Percentiles rank a stretch among this genome's conserved stretches.
Evolutionary conservation across 805 yeast species (phyloP).

Genomic region (Cyberlindnera misumaiensis): DNA sequence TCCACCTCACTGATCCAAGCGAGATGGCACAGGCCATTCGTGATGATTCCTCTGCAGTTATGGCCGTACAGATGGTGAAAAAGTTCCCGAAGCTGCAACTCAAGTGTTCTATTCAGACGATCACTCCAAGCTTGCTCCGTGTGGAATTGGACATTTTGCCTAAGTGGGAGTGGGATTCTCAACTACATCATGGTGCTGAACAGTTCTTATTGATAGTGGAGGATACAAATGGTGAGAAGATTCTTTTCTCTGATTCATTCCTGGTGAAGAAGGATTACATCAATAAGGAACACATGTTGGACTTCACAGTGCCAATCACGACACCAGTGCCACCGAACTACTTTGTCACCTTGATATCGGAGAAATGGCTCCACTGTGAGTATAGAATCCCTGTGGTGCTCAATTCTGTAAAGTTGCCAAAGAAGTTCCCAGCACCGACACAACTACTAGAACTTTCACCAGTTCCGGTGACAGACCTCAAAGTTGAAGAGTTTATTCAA

Average conservation of each 20-base stretch:
- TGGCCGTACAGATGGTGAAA: constrained; percentile 49
- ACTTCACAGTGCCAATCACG: constrained; percentile 58
- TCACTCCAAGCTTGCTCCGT: constrained; percentile 60
- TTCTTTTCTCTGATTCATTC: constrained; percentile 54
- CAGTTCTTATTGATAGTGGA: constrained; percentile 68
- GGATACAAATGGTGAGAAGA: constrained; percentile 74
- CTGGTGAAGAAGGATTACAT: constrained; percentile 43
- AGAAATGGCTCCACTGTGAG: constrained; percentile 79
- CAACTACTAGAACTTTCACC: constrained; percentile 46
- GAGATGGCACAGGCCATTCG: constrained; percentile 80
- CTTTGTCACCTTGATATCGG: constrained; percentile 67
- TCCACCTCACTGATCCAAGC: constrained; percentile 56
- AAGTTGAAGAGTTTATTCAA: constrained; percentile 38
- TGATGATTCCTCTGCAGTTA: constrained; percentile 57
- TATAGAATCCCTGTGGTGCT: constrained; percentile 54
- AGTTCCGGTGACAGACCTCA: constrained; percentile 42
- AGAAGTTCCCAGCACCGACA: constrained; percentile 57
- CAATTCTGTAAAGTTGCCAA: constrained; percentile 47
- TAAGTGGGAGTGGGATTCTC: constrained; percentile 70
- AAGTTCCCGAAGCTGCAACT: constrained; percentile 68
- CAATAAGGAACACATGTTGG: constrained; percentile 49
- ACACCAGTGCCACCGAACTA: constrained; percentile 60
- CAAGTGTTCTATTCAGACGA: constrained; percentile 63
- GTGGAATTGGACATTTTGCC: constrained; percentile 66
- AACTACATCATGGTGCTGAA: constrained; percentile 58